Percentiles rank a stretch among this genome's conserved stretches.
Conservation (phyloP, 768 basidiomycete species). For the Mycena epipterygia region DNA sequence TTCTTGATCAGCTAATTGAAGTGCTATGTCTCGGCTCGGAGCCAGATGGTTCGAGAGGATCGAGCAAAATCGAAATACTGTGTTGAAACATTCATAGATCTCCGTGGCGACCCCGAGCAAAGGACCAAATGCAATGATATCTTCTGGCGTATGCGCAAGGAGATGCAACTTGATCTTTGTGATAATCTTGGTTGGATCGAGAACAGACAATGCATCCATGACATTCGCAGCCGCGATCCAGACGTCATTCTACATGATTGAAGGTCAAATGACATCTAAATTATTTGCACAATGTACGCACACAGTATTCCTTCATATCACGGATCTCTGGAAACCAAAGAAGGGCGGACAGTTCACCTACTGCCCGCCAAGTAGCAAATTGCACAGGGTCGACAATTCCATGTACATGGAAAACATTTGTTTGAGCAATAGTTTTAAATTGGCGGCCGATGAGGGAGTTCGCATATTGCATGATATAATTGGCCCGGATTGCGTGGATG, state of each 20-base stretch:
- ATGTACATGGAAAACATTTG: constrained; percentile 42
- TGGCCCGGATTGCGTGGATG: constrained; percentile 33
- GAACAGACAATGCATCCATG: constrained; percentile 2
- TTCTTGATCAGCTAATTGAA: constrained; percentile 24
- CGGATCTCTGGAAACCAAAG: constrained; percentile 47
- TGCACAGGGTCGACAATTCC: constrained; percentile 38
- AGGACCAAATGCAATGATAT: constrained; percentile 2
- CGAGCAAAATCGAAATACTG: constrained; percentile 8
- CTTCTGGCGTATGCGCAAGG: background rate
- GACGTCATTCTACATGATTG: background rate
- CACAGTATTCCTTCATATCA: constrained; percentile 36
- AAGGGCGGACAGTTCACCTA: constrained; percentile 40
- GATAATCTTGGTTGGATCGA: constrained; percentile 17
- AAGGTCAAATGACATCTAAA: too few species aligned
- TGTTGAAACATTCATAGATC: constrained; percentile 24
- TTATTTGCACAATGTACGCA: too few species aligned
- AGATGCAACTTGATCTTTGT: constrained; percentile 16
- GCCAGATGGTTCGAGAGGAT: constrained; percentile 20
- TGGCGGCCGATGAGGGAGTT: constrained; percentile 45
- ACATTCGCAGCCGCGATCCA: constrained; percentile 13
- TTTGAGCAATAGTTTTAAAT: constrained; percentile 46
- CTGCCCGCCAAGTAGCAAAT: constrained; percentile 38
- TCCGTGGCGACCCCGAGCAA: constrained; percentile 6
- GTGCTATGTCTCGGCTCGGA: constrained; percentile 20
- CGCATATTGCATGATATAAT: constrained; percentile 46